Evolutionary conservation across 805 yeast species (phyloP), one percentile per base, ranked within the genome.

Genomic region (Huiozyma sinensis): DNA sequence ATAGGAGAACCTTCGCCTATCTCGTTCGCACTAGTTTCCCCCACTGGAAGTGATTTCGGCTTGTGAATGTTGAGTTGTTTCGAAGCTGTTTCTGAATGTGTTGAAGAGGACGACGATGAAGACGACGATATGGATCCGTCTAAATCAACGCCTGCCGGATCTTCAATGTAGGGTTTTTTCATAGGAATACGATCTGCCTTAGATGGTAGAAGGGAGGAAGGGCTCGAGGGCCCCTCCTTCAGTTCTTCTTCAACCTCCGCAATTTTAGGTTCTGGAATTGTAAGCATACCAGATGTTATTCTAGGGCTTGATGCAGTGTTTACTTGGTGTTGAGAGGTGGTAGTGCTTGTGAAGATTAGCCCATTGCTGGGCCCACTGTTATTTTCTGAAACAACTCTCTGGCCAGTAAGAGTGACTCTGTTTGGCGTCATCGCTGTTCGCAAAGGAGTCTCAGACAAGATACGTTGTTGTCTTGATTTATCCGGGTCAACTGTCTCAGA

Each of bases 251-350:
- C 70, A 8, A 67, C 61, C 44, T 67, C 72, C 17, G 65, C 58
- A 42, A 68, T 53, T 49, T 60, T 66, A 17, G 72, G 72, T 47
- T 68, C 72, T 2, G 73, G 73, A 27, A 65, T 67, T 10, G 67
- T 55, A 24, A 69, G 52, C 68, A 66, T 68, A 10, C 73, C 73
- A 1, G 72, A 67, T 1, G 70, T 65, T 39, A 68, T 67, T 54
- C 73, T 62, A 41, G 65, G 49, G 12, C 56, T 50, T 6, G 51
- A 41, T 7, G 50, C 40, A 30, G 41, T 27, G 39, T 49, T 35
- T 29, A 31, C 43, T 6, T 47, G 38, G 10, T 13, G 12, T 17
- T 28, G 28, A 11, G 45, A 32, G 28, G 40, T 11, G 29, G 33
- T 35, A 3, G 43, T 31, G 4, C 31, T 32, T 6, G 53, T 44